Conservation (phyloP, 2,329 filamentous ascomycete genomes). For the Penicillium sp. region DNA sequence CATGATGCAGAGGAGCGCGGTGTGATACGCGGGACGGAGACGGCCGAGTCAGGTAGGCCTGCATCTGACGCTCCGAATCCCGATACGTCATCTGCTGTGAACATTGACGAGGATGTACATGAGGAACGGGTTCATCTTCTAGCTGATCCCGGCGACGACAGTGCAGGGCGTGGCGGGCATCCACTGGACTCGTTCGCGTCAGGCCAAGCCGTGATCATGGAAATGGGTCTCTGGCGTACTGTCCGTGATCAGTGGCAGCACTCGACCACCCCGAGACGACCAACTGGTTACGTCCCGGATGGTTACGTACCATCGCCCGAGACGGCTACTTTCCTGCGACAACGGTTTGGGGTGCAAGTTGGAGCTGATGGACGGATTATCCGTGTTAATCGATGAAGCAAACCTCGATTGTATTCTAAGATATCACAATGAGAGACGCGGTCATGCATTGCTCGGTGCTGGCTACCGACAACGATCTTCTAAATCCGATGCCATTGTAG, state of each 20-base stretch:
- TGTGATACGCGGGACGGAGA: constrained; percentile 39
- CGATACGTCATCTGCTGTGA: constrained; percentile 13
- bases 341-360: constrained; percentile 37
- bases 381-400: constrained; percentile 23
- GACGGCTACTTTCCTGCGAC: constrained; percentile 34
- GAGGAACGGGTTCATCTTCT: constrained; percentile 30
- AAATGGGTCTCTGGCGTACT: constrained; percentile 32
- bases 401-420: not conserved
- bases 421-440: not conserved
- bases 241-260: constrained; percentile 39
- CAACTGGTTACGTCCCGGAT: constrained; percentile 22
- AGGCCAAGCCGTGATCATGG: constrained; percentile 36
- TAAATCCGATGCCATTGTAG: not conserved
- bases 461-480: constrained; percentile 2
- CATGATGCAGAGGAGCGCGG: constrained; percentile 57
- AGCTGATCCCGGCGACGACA: constrained; percentile 30
- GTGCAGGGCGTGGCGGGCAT: constrained; percentile 26
- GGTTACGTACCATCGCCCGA: constrained; percentile 30
- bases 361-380: constrained; percentile 32
- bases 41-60: constrained; percentile 28
- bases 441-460: constrained; percentile 5
- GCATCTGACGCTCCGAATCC: constrained; percentile 35
- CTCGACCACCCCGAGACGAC: constrained; percentile 18
- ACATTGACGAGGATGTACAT: constrained; percentile 20
- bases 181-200: constrained; percentile 36